Percentiles rank a stretch among this genome's conserved stretches.
Evolutionary conservation across 2,329 filamentous ascomycete species (phyloP).

Genomic region (Phoma sp.): DNA sequence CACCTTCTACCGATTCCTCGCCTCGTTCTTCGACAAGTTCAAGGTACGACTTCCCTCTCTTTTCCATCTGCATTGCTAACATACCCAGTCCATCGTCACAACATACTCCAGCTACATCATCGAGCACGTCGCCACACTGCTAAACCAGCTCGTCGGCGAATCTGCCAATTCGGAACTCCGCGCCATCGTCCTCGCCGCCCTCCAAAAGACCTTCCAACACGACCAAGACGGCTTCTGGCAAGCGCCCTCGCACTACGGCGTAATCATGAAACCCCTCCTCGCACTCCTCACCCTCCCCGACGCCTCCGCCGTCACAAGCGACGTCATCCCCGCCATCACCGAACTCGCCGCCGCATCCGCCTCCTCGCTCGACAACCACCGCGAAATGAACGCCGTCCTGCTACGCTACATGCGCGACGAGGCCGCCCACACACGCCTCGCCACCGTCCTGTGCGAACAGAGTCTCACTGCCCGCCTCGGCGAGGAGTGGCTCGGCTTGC

Average conservation of each 20-base stretch:
- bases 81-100: constrained; percentile 79
- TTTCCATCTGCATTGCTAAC: background rate
- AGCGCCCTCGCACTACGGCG: constrained; percentile 82
- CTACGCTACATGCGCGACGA: constrained; percentile 81
- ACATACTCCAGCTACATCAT: constrained; percentile 87
- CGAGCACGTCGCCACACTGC: constrained; percentile 73
- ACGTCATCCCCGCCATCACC: constrained; percentile 75
- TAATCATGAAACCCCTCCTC: constrained; percentile 73
- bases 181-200: constrained; percentile 72
- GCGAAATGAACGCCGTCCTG: constrained; percentile 81
- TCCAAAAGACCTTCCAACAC: constrained; percentile 80
- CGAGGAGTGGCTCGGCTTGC: constrained; percentile 89
- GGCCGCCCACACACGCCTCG: constrained; percentile 74
- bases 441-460: constrained; percentile 83
- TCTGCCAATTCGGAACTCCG: constrained; percentile 67
- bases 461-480: constrained; percentile 80
- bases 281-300: constrained; percentile 60
- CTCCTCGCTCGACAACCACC: constrained; percentile 88
- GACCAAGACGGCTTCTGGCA: constrained; percentile 98
- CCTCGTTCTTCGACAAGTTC: constrained; percentile 80
- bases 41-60: constrained; percentile 59
- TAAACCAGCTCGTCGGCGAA: constrained; percentile 53
- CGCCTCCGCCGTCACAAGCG: constrained; percentile 51
- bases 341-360: constrained; percentile 80
- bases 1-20: constrained; percentile 82